These are phyloP conservation scores for Collybia mongolica DNA, from an alignment of 768 basidiomycete genomes.

Conservation along the genomic window DNA sequence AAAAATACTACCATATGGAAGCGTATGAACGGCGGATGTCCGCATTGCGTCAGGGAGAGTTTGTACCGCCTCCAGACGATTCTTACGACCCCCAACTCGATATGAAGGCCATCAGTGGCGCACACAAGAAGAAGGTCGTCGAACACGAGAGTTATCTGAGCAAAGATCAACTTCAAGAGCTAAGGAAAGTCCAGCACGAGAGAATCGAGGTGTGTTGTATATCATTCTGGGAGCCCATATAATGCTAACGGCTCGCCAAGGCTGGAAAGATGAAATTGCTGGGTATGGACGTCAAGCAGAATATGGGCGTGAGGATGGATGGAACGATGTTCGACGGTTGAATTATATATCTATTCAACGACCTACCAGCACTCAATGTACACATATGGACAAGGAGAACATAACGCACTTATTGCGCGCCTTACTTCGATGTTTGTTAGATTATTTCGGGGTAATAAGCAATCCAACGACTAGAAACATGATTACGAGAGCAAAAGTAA, in stretches of 20 bases:
- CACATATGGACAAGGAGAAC: too few species aligned
- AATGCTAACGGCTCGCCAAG: conserved; percentile 29
- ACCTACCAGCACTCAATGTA: too few species aligned
- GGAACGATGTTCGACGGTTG: conserved; percentile 56
- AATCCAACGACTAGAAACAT: too few species aligned
- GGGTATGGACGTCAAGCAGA: conserved; percentile 87
- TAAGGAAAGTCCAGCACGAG: conserved; percentile 84
- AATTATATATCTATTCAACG: background rate
- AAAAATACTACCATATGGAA: conserved; percentile 93
- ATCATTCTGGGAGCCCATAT: background rate
- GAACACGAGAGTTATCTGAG: conserved; percentile 77
- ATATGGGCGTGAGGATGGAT: conserved; percentile 87
- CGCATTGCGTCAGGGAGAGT: conserved; percentile 81
- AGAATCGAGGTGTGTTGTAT: conserved; percentile 62
- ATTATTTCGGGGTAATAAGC: too few species aligned
- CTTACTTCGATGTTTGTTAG: too few species aligned
- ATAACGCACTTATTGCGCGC: too few species aligned
- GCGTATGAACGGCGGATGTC: conserved; percentile 84
- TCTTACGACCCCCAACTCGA: conserved; percentile 84
- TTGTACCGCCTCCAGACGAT: conserved; percentile 68
- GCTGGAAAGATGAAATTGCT: conserved; percentile 81
- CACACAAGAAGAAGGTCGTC: conserved; percentile 64
- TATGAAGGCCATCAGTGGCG: conserved; percentile 69
- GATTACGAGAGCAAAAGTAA: too few species aligned
- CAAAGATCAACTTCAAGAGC: conserved; percentile 77